Evolutionary conservation across 371 early-diverging fungal species (phyloP).

Genomic region (Mortierella sp.): DNA sequence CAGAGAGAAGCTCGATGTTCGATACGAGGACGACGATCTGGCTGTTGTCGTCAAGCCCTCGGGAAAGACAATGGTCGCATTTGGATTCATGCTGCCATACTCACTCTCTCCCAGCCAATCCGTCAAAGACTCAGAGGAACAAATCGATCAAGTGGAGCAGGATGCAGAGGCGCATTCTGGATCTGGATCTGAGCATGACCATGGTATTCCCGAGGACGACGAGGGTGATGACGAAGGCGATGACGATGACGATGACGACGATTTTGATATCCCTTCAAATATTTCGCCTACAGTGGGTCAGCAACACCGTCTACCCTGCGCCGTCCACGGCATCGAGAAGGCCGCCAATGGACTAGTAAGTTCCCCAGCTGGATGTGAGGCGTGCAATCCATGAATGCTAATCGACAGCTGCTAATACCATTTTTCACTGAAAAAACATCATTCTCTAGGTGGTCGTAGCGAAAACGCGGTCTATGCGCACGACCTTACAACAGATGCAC

Average conservation of each 20-base stretch:
- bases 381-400: background rate
- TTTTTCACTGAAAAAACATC: background rate
- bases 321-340: slow-evolving; percentile 62
- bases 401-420: background rate
- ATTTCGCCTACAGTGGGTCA: slow-evolving; percentile 40
- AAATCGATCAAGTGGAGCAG: background rate
- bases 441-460: slow-evolving; percentile 64
- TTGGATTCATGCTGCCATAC: slow-evolving; percentile 41
- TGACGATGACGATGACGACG: slow-evolving; percentile 31
- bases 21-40: slow-evolving; percentile 64
- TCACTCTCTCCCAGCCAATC: slow-evolving; percentile 21
- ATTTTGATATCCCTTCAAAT: slow-evolving; percentile 53
- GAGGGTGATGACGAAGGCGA: slow-evolving; percentile 38
- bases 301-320: slow-evolving; percentile 37
- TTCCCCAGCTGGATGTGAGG: background rate
- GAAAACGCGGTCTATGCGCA: slow-evolving; percentile 57
- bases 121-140: background rate
- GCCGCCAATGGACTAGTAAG: slow-evolving; percentile 71
- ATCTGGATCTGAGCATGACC: background rate
- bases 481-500: slow-evolving; percentile 52
- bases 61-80: slow-evolving; percentile 61
- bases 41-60: slow-evolving; percentile 71
- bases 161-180: background rate
- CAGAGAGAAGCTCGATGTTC: slow-evolving; percentile 59
- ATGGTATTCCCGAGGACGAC: slow-evolving; percentile 54